These are phyloP conservation scores for Prunus armeniaca DNA, from an alignment of 306 rosid genomes.

Conservation along the genomic window DNA sequence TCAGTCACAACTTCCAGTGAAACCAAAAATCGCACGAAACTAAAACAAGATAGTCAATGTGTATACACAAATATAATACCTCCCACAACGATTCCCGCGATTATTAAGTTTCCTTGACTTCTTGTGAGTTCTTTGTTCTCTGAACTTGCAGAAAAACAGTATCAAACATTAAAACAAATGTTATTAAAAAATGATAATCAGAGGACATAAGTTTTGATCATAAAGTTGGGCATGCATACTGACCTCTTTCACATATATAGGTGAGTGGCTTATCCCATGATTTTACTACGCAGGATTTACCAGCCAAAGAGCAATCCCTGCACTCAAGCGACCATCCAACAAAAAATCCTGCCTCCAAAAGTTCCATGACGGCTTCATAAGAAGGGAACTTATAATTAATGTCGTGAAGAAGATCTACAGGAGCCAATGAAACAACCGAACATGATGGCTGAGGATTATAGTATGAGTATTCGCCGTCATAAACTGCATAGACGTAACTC, in stretches of 20 bases:
- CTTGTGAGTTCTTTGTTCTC: not conserved
- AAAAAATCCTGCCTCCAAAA: slow-evolving; percentile 3
- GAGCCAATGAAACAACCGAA: slow-evolving; percentile 7
- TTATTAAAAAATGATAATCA: not conserved
- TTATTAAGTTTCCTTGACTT: not conserved
- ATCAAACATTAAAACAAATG: not conserved
- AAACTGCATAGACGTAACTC: not conserved
- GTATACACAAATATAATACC: not conserved
- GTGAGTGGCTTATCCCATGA: not conserved
- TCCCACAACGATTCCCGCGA: not conserved
- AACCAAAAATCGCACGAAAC: not conserved
- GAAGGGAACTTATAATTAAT: not conserved
- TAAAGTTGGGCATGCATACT: not conserved
- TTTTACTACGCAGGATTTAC: not conserved
- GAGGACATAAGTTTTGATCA: not conserved
- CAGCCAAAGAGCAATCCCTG: slow-evolving; percentile 16
- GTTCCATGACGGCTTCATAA: slow-evolving; percentile 3
- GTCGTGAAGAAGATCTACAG: not conserved
- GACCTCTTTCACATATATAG: not conserved
- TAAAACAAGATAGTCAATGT: slow-evolving; percentile 3
- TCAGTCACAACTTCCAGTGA: not conserved
- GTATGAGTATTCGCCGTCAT: not conserved
- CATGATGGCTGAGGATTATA: not conserved
- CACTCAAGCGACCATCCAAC: slow-evolving; percentile 26
- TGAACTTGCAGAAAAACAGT: slow-evolving; percentile 3